Conservation (phyloP, 2,329 filamentous ascomycete genomes). For the Dactylellina leptospora region DNA sequence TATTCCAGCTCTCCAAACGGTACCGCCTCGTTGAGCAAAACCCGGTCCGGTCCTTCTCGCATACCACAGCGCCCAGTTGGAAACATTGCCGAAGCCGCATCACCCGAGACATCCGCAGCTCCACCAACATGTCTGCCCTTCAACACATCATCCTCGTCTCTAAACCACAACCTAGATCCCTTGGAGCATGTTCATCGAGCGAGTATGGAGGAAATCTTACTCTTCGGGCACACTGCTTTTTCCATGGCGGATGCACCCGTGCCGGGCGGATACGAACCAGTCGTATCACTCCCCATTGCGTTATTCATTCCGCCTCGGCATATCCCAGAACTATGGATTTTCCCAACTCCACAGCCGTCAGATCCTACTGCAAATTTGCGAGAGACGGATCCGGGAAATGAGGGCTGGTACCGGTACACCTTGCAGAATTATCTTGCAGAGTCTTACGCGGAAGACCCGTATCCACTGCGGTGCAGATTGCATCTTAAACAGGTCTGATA, state of each 20-base stretch:
- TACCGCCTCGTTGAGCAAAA: conserved; percentile 21
- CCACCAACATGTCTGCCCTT: conserved; percentile 25
- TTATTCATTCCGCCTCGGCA: conserved; percentile 52
- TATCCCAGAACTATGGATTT: conserved; percentile 51
- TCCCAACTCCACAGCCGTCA: conserved; percentile 47
- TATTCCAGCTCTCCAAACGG: conserved; percentile 12
- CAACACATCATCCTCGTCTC: conserved; percentile 41
- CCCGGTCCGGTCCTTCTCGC: conserved; percentile 24
- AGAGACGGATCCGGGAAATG: conserved; percentile 25
- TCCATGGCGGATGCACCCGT: conserved; percentile 49
- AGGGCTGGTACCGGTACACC: conserved; percentile 23
- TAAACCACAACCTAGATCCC: conserved; percentile 11
- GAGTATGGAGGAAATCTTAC: conserved; percentile 9
- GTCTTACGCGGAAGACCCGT: conserved; percentile 42
- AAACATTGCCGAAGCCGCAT: conserved; percentile 49
- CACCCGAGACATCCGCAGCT: conserved; percentile 48
- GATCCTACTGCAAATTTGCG: conserved; percentile 35
- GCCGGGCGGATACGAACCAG: conserved; percentile 39
- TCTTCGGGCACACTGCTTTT: conserved; percentile 32
- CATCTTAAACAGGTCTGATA: conserved; percentile 17
- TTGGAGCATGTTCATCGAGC: conserved; percentile 9
- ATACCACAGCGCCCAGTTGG: conserved; percentile 35
- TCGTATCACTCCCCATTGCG: conserved; percentile 49
- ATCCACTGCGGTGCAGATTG: conserved; percentile 48
- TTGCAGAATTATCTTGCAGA: conserved; percentile 46